Base-by-base conservation (phyloP, 116 monocot genomes). In the Phalaenopsis hybrid region DNA sequence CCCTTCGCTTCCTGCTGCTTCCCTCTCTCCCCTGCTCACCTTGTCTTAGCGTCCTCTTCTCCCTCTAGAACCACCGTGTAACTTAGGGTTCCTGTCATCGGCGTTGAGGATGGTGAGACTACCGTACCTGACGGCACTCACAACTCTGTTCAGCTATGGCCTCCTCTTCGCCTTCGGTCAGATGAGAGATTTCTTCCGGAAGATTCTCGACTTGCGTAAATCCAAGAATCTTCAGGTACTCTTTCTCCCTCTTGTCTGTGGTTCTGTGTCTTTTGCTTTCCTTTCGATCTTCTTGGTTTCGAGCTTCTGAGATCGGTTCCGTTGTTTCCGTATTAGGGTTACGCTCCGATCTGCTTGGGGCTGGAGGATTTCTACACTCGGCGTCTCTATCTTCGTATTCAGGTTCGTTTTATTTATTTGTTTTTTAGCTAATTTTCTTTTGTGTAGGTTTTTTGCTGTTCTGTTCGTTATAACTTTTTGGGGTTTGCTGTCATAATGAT, bases 311-410 rank as follows among this genome's bases (percentile, higher is more conserved):
- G 41, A 45, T 48, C 33, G 63, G 18, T 43, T 67, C 43, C 17
- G 37, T 65, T 41, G 50, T 17, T 78, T 75, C 80, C n/a, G 81
- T 46, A 25, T 2, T 83, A 95, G 89, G 98, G 98, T 4, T 99
- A 95, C 78, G 98, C 95, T 49, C 98, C 98, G 70, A 92, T 99
- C 85, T 99, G 98, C 80, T 81, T 95, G 41, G 95, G 95, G 52
- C 86, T 91, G 45, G 98, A 99, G 57, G 94, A 99, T 93, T 99
- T 99, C 89, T 95, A 95, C 76, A 90, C 87, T 17, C 86, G 94
- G 8, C 83, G 98, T n/a, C 87, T 99, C 31, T 95, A 95, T 89
- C 93, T 92, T 43, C 92, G 98, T n/a, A 90, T 93, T 75, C 98
- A 99, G 93, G 98, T 96, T 28, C 4, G 31, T 31, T 51, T 13